Conservation (phyloP, 2,329 filamentous ascomycete genomes). For the Claviceps sp. region DNA sequence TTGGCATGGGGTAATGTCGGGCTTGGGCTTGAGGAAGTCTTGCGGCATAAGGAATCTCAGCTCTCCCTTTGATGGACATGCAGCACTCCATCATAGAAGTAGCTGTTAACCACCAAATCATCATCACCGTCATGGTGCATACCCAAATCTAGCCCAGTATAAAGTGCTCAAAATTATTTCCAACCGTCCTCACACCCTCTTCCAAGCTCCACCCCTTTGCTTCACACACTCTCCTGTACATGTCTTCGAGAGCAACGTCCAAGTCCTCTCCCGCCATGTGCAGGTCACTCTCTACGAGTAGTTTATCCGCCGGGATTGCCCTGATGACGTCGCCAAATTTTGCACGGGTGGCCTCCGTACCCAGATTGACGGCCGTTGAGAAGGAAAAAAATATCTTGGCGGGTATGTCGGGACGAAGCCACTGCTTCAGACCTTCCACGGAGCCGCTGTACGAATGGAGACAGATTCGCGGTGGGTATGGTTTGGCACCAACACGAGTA, state of each 20-base stretch:
- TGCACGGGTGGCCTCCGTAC: conserved; percentile 29
- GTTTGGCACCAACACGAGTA: conserved; percentile 26
- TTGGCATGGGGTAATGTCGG: no score
- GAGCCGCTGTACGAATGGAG: conserved; percentile 86
- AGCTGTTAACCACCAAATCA: not conserved
- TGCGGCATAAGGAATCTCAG: no score
- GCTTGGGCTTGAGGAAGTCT: no score
- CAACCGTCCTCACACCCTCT: conserved; percentile 54
- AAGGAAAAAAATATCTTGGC: conserved; percentile 78
- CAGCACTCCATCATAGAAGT: not conserved
- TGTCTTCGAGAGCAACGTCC: conserved; percentile 64
- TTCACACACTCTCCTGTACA: conserved; percentile 61
- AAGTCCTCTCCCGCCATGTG: conserved; percentile 70
- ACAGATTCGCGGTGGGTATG: conserved; percentile 79
- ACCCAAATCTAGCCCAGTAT: conserved; percentile 40
- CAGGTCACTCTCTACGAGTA: conserved; percentile 84
- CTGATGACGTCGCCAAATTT: conserved; percentile 53
- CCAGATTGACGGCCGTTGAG: conserved; percentile 70
- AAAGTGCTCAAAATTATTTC: conserved; percentile 66
- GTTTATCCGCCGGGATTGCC: conserved; percentile 59
- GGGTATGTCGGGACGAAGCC: conserved; percentile 59
- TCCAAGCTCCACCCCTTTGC: conserved; percentile 66
- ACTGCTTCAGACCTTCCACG: conserved; percentile 62
- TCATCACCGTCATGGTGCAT: not conserved
- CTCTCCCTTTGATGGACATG: no score